Base-by-base conservation (phyloP, 2,329 filamentous ascomycete genomes). In the Immersiporthe knoxdaviesiana region DNA sequence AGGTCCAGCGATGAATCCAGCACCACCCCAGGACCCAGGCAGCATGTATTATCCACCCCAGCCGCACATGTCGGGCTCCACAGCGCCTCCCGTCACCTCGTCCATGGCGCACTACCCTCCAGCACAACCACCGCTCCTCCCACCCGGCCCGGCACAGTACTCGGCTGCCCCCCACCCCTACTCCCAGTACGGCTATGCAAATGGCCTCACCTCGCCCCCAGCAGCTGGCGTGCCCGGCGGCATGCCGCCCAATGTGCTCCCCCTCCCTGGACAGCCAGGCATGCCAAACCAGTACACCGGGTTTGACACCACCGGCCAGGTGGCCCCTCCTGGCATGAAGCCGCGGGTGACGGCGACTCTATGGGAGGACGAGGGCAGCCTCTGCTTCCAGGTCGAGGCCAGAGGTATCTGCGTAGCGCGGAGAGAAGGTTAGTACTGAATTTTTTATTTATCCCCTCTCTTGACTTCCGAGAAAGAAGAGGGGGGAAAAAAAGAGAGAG, bases 321-420 rank as follows among this genome's bases (percentile, higher is more conserved):
- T 97, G 70, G 92, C 94, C 24, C 96, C 96, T 11, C 92, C 92
- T 3, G 95, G 95, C 39, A 97, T 97, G 89, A 98, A 98, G 83
- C 96, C 96, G 27, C 87, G 95, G 72, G 96, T 99, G 37, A 98
- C 96, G 5, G 96, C 96, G 11, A 99, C 96, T 0, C 80, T 99
- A 32, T 99, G 96, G 96, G 96, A 98, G 83, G 96, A 99, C 74
- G 96, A 99, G 78, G 96, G 96, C 44, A 98, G 94, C 77, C 84
- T 98, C 39, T 99, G 96, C 82, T 99, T 98, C 78, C 96, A 98
- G 79, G 96, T 98, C 1, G 96, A 98, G 80, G 95, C 96, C 3
- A 91, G 96, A 74, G 95, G 95, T 62, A 95, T 99, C 66, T 99
- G 96, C 79, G 96, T 98, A 68, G 95, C 95, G 66, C 89, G 96